Base-by-base conservation (phyloP, 805 yeast species). In the Candida awuae region DNA sequence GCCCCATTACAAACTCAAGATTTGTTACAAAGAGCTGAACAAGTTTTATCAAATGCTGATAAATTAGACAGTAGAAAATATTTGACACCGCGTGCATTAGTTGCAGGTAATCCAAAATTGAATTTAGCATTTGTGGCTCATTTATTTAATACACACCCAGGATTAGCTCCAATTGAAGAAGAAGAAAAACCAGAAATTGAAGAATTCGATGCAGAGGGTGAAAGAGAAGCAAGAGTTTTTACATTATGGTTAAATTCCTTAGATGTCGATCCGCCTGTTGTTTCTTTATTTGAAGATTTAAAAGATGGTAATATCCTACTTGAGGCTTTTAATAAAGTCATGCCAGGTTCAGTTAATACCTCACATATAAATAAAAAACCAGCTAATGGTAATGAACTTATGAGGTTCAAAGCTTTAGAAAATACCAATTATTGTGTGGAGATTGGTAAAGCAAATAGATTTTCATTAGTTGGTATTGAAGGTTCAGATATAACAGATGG, bases 151-250 rank as follows among this genome's bases (percentile, higher is more conserved):
- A 90, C 95, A 6, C 79, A 85, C 58, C 98, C 98, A 35, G 97
- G 98, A 35, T 73, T 92, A 48, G 97, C 88, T 44, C 97, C 97
- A 42, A 75, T 90, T 48, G 94, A 85, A 56, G 97, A 88, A 63
- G 70, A 67, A 42, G 97, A 90, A 61, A 82, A 79, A 52, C 84
- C 92, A 21, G 97, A 88, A 58, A 85, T 92, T 51, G 98, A 92
- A 67, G 97, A 86, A 51, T 92, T 92, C 55, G 98, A 92, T 59
- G 98, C 98, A 19, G 98, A 92, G 66, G 98, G 98, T 47, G 98
- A 92, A 66, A 84, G 98, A 66, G 98, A 92, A 67, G 98, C 98
- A 3, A 77, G 98, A 62, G 98, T 92, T 10, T 92, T 92, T 66
- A 92, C 98, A 6, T 67, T 92, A 55, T 92, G 98, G 98, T 75